Evolutionary conservation across 495 filamentous ascomycete genomes (phyloP).

Genomic region (Rhizodiscina lignyota): DNA sequence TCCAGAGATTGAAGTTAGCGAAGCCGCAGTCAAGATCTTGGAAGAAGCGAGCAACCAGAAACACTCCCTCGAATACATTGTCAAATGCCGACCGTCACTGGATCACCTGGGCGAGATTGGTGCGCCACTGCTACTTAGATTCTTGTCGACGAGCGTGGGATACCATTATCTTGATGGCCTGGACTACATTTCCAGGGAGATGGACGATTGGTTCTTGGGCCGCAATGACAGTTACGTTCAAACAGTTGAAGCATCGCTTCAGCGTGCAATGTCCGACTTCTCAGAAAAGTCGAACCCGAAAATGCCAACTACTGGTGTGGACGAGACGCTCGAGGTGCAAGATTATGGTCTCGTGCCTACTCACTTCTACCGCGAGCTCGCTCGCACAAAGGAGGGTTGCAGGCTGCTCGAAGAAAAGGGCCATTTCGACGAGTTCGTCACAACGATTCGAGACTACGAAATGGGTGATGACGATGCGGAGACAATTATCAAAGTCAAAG

Average conservation of each 20-base stretch:
- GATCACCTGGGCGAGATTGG: slow-evolving; percentile 97
- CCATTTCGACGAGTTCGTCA: slow-evolving; percentile 84
- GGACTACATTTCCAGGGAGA: slow-evolving; percentile 96
- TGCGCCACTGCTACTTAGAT: slow-evolving; percentile 79
- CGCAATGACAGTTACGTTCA: slow-evolving; percentile 89
- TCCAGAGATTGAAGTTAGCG: slow-evolving; percentile 89
- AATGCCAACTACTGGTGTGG: neutral
- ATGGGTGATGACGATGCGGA: slow-evolving; percentile 74
- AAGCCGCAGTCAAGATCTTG: slow-evolving; percentile 86
- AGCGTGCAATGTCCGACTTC: slow-evolving; percentile 58
- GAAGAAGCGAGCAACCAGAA: slow-evolving; percentile 93
- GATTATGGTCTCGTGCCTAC: slow-evolving; percentile 64
- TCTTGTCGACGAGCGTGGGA: slow-evolving; percentile 85
- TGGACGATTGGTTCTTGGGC: slow-evolving; percentile 98
- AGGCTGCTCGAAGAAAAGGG: slow-evolving; percentile 78
- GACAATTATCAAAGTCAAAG: slow-evolving; percentile 83
- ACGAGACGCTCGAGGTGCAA: slow-evolving; percentile 34
- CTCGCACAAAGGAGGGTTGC: slow-evolving; percentile 83
- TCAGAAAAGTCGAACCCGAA: slow-evolving; percentile 25
- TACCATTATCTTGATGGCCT: slow-evolving; percentile 95
- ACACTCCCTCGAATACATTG: slow-evolving; percentile 80
- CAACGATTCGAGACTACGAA: slow-evolving; percentile 69
- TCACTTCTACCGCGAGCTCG: slow-evolving; percentile 93
- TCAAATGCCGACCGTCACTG: slow-evolving; percentile 86
- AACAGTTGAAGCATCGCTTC: slow-evolving; percentile 90